phyloP scores from a whole-genome alignment of 208 protist genomes.

The Acanthamoeba pearcei region DNA sequence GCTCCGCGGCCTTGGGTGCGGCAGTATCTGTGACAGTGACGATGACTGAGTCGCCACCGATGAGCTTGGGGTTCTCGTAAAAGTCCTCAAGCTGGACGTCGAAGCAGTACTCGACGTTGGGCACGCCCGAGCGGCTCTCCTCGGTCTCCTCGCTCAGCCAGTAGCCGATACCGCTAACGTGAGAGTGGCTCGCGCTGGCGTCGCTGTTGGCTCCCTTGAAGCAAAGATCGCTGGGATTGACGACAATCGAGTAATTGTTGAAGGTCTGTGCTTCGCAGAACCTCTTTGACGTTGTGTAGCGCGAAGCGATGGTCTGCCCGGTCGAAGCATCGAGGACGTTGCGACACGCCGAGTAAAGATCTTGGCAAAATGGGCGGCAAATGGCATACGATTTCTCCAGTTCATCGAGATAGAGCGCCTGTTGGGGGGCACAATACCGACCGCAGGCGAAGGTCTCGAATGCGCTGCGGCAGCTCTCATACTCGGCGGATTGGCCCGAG shows the following conservation, averaged over 20 bases:
- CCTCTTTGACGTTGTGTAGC: not conserved
- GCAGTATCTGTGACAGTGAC: not conserved
- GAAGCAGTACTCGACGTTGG: conserved; percentile 47
- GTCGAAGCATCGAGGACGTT: not conserved
- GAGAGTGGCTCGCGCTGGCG: conserved; percentile 42
- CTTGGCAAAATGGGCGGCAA: conserved; percentile 47
- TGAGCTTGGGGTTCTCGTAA: conserved; percentile 55
- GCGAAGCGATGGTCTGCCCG: not conserved
- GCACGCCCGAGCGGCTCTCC: not conserved
- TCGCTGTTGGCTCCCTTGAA: not conserved
- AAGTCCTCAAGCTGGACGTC: conserved; percentile 62
- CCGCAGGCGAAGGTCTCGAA: conserved; percentile 72
- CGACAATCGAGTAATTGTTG: conserved; percentile 36
- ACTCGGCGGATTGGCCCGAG: not conserved
- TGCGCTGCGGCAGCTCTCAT: not conserved
- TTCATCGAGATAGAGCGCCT: conserved; percentile 45
- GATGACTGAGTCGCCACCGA: conserved; percentile 30
- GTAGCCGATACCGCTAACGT: conserved; percentile 12
- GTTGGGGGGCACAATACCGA: conserved; percentile 58
- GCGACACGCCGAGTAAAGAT: conserved; percentile 13
- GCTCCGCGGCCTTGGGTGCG: too few relatives aligned
- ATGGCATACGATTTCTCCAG: conserved; percentile 2
- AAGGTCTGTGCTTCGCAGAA: conserved; percentile 47
- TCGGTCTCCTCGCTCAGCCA: not conserved
- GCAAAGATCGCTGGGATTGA: conserved; percentile 53